These are phyloP conservation scores for Spathaspora girioi DNA, from an alignment of 805 yeast species.

Conservation along the genomic window DNA sequence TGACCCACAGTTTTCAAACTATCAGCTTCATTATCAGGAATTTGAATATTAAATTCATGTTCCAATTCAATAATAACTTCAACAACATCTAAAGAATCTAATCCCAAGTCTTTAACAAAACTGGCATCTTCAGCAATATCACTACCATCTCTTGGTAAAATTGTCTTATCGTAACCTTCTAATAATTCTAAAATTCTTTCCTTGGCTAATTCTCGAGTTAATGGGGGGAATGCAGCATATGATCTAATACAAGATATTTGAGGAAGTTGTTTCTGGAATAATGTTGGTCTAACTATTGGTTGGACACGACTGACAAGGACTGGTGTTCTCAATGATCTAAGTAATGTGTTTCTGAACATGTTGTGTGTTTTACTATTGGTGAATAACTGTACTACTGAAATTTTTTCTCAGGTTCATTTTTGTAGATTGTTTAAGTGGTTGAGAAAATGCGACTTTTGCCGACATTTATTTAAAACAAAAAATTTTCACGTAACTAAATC, in stretches of 20 bases:
- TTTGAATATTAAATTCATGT: slow-evolving; percentile 45
- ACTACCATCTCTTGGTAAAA: slow-evolving; percentile 23
- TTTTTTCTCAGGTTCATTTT: not conserved
- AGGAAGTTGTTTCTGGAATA: not conserved
- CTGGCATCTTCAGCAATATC: slow-evolving; percentile 31
- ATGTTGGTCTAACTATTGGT: slow-evolving; percentile 8
- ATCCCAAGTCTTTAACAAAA: slow-evolving; percentile 40
- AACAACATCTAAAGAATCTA: slow-evolving; percentile 46
- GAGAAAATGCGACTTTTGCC: slow-evolving; percentile 1
- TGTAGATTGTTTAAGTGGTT: not conserved
- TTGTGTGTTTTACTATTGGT: not conserved
- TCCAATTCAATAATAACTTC: slow-evolving; percentile 47
- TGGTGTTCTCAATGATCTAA: slow-evolving; percentile 24
- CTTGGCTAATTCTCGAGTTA: slow-evolving; percentile 58
- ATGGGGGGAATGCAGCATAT: slow-evolving; percentile 57
- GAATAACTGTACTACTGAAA: not conserved
- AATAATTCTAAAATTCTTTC: slow-evolving; percentile 62
- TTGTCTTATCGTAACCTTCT: slow-evolving; percentile 61
- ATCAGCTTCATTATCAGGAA: slow-evolving; percentile 46
- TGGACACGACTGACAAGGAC: slow-evolving; percentile 10
- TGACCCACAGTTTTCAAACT: slow-evolving; percentile 44
- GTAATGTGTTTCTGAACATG: slow-evolving; percentile 31
- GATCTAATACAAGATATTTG: slow-evolving; percentile 14
- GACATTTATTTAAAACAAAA: slow-evolving; percentile 5
- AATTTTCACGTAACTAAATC: not conserved